Conservation (phyloP, 169 alveolate species). For the Cyclospora cayetanensis region DNA sequence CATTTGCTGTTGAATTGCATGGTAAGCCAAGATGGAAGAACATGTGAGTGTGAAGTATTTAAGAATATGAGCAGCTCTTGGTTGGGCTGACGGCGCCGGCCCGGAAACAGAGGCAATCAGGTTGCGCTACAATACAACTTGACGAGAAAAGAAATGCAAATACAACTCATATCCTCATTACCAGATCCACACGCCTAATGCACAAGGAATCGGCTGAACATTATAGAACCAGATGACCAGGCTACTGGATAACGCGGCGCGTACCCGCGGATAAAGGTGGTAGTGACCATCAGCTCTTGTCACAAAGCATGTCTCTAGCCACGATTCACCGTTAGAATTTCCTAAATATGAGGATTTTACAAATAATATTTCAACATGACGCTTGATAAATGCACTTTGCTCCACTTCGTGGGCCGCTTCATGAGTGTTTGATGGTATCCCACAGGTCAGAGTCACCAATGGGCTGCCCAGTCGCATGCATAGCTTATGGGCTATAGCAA, state of each 20-base stretch:
- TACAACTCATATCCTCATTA: no score
- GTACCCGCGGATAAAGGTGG: not conserved
- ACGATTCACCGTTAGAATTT: not conserved
- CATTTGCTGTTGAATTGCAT: not conserved
- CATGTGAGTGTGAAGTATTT: slow-evolving; percentile 17
- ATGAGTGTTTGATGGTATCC: not conserved
- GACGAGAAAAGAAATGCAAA: not conserved
- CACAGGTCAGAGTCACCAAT: not conserved
- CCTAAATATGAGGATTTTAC: not conserved
- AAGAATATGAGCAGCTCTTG: not conserved
- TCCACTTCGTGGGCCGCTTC: not conserved
- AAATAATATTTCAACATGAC: not conserved
- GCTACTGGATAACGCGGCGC: not conserved
- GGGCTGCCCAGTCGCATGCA: not conserved
- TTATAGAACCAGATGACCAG: not conserved
- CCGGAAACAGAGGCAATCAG: not conserved
- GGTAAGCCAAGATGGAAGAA: not conserved
- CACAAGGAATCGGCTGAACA: not conserved
- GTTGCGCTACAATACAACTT: not conserved
- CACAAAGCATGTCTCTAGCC: not conserved
- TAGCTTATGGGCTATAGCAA: not conserved
- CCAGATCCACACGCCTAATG: not conserved
- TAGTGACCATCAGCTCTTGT: not conserved
- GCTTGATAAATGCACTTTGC: not conserved
- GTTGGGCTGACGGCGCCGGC: not conserved